Percentiles rank a stretch among this genome's conserved stretches.
phyloP scores from a whole-genome alignment of 306 rosid genomes.

The Castanospermum australe region DNA sequence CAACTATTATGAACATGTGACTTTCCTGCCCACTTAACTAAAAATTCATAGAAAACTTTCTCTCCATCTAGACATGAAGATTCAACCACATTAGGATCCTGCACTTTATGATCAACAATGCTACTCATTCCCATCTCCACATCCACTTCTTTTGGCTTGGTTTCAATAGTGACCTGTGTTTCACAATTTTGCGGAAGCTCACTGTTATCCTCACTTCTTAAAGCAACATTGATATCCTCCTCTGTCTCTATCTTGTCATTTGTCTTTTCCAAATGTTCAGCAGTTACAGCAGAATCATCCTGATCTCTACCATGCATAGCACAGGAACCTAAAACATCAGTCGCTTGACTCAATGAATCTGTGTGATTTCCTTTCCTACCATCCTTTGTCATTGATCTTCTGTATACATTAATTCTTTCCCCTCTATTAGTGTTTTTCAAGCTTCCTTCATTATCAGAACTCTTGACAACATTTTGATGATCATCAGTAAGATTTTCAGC shows the following conservation, averaged over 20 bases:
- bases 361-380: conserved; percentile 52
- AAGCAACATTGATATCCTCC: conserved; percentile 39
- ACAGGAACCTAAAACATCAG: conserved; percentile 45
- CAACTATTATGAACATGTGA: conserved; percentile 92
- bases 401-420: conserved; percentile 70
- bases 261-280: conserved; percentile 50
- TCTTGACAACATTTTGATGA: conserved; percentile 46
- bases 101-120: conserved; percentile 51
- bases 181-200: conserved; percentile 52
- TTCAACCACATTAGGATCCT: conserved; percentile 50
- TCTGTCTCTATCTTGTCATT: conserved; percentile 42
- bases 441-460: conserved; percentile 51
- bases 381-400: conserved; percentile 70
- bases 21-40: conserved; percentile 95
- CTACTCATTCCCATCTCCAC: conserved; percentile 42
- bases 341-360: conserved; percentile 38
- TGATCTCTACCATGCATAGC: conserved; percentile 38
- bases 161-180: conserved; percentile 43
- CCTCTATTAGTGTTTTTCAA: conserved; percentile 46
- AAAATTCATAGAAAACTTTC: conserved; percentile 57
- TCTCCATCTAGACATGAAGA: conserved; percentile 49
- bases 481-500: conserved; percentile 46
- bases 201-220: conserved; percentile 41
- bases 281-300: conserved; percentile 49
- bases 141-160: conserved; percentile 45